Evolutionary conservation across 495 filamentous ascomycete genomes (phyloP), one percentile per base, ranked within the genome.

Genomic region (Penicillium bialowiezense): DNA sequence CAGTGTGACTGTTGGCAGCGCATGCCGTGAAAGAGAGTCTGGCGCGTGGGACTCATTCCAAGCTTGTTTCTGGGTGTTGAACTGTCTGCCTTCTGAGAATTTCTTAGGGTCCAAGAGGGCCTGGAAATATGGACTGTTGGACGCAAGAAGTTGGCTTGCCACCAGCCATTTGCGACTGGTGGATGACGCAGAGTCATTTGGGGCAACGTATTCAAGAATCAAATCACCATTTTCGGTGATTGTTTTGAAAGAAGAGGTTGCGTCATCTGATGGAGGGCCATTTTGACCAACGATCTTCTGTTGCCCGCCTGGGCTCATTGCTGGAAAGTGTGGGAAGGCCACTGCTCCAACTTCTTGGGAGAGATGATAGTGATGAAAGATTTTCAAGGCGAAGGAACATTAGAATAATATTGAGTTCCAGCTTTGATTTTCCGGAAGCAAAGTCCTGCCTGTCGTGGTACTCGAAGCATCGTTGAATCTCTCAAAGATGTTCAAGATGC

Each of bases 31-130:
- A 2, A 49, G 19, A 9, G 6, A 4, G 3, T 51, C 20, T 15
- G 15, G 6, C 7, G 5, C 21, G n/a, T 49, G 40, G 10, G 37
- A 15, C 44, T 53, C 50, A 40, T 28, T 36, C 37, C 38, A 43
- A 8, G 45, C 32, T 42, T 57, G 40, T 19, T 62, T 62, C 32
- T 68, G 65, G 18, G 62, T 56, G 52, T 65, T 51, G 24, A 68
- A 58, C 12, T 62, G n/a, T 32, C 58, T 67, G 6, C 75, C 75
- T 46, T 79, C 76, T 1, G 56, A 55, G 47, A 79, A 79, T 44
- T 78, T 79, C 17, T 63, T 54, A 1, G 71, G 68, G 41, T 78
- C 73, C 7, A 79, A 59, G 6, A 79, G 55, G 6, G 64, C 70
- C 24, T 67, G 57, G 37, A 78, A 78, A 32, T 78, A 79, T 2